Evolutionary conservation across 2,329 filamentous ascomycete genomes (phyloP).

Genomic region (Akanthomyces muscarius): DNA sequence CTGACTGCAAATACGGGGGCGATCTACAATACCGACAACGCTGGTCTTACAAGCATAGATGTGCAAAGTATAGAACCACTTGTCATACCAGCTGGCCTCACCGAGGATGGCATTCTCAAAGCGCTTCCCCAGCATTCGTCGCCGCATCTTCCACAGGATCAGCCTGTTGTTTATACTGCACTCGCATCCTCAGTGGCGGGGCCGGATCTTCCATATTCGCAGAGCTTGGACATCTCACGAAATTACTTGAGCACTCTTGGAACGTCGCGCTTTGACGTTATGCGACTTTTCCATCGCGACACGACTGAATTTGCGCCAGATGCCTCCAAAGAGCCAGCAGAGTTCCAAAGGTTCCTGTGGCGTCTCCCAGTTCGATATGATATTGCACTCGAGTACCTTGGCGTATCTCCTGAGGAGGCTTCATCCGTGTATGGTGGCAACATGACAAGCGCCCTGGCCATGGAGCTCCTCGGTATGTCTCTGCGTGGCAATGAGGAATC

Average conservation of each 20-base stretch:
- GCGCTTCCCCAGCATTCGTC: slow-evolving; percentile 13
- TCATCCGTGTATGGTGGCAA: slow-evolving; percentile 1
- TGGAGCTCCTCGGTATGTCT: slow-evolving; percentile 3
- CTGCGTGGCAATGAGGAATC: neutral
- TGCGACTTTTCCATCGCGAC: slow-evolving; percentile 5
- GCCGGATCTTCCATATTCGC: slow-evolving; percentile 5
- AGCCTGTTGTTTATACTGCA: neutral
- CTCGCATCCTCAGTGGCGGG: slow-evolving; percentile 1
- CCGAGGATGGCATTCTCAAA: neutral
- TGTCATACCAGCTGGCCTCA: neutral
- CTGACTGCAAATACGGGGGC: neutral
- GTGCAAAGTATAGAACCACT: neutral
- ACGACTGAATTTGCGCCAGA: slow-evolving; percentile 11
- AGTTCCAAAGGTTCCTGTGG: neutral
- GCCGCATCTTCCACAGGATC: slow-evolving; percentile 5
- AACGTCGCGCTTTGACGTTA: slow-evolving; percentile 8
- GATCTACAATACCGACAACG: slow-evolving; percentile 2
- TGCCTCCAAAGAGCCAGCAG: slow-evolving; percentile 3
- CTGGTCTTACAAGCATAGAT: neutral
- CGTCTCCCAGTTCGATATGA: slow-evolving; percentile 10
- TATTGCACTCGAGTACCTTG: slow-evolving; percentile 5
- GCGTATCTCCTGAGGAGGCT: slow-evolving; percentile 1
- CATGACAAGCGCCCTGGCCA: slow-evolving; percentile 4
- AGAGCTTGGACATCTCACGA: neutral
- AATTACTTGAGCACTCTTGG: slow-evolving; percentile 1